Base-by-base conservation (phyloP, 2,329 filamentous ascomycete genomes). In the Trichoderma polysporum region DNA sequence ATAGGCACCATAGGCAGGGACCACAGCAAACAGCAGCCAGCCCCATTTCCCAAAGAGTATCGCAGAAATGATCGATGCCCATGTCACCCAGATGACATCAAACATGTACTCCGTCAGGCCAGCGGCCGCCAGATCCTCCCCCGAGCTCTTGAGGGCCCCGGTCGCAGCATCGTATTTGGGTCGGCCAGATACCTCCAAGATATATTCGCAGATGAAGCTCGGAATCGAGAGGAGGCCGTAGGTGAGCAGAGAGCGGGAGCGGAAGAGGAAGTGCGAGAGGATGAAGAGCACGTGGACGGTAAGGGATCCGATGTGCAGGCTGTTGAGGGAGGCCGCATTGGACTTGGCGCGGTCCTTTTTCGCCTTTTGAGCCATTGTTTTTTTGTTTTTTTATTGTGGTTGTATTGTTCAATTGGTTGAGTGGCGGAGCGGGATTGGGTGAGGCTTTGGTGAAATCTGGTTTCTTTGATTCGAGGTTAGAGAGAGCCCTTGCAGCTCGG, bases 101-200 rank as follows among this genome's bases (percentile, higher is more conserved):
- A 97, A 99, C 91, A 98, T 92, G 83, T 96, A 98, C 80, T 97
- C 95, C 12, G 94, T 98, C 82, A 99, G 81, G 4, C 95, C 95
- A 37, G 90, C 86, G 10, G 93, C 92, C 62, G 91, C 88, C 60
- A 99, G 86, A 77, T 99, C 95, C 77, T 98, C 94, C 50, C 95
- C 94, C 0, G 92, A 83, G 35, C 85, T 88, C 76, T 87, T 89
- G 69, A 98, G 83, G n/a, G 89, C 84, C 15, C 84, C 85, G 56
- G 87, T 89, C 29, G 81, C 80, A 25, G 88, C 77, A 71, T 88
- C 87, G 76, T 90, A 91, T 68, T 83, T 89, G 27, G 95, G 95
- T 10, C 94, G 91, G 13, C 92, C 93, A 8, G 93, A 88, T 54
- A 86, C 86, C 79, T 99, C 95, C 69, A 99, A 90, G 73, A 93